phyloP scores from a whole-genome alignment of 2,329 filamentous ascomycete genomes.

The Cercospora zeae-maydis region DNA sequence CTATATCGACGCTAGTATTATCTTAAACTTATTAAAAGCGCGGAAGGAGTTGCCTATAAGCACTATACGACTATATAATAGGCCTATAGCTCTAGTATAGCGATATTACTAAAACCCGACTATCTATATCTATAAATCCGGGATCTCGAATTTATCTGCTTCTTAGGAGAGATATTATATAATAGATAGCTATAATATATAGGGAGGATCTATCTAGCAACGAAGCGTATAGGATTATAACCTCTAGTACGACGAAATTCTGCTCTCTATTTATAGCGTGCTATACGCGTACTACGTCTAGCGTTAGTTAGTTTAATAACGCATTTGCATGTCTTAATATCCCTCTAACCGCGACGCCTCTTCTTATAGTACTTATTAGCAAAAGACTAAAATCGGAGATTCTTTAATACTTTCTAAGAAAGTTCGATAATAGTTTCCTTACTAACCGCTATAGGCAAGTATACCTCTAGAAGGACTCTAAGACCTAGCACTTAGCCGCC shows the following conservation, averaged over 20 bases:
- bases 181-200: background rate
- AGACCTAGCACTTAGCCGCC: background rate
- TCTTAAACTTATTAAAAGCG: background rate
- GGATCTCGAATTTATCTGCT: background rate
- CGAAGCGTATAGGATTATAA: background rate
- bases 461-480: background rate
- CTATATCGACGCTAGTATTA: background rate
- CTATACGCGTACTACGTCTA: background rate
- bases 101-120: background rate
- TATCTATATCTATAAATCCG: background rate
- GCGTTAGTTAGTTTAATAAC: background rate
- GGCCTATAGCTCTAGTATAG: background rate
- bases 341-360: background rate
- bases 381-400: slow-evolving; percentile 6
- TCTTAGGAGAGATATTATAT: background rate
- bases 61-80: background rate
- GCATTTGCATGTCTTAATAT: background rate
- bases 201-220: background rate
- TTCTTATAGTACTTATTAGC: background rate
- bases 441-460: slow-evolving; percentile 8
- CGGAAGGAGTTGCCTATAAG: background rate
- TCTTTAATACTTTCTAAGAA: background rate
- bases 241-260: background rate
- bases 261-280: background rate
- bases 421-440: background rate